Conservation (phyloP, 2,329 filamentous ascomycete species). For the Alternaria metachromatica region DNA sequence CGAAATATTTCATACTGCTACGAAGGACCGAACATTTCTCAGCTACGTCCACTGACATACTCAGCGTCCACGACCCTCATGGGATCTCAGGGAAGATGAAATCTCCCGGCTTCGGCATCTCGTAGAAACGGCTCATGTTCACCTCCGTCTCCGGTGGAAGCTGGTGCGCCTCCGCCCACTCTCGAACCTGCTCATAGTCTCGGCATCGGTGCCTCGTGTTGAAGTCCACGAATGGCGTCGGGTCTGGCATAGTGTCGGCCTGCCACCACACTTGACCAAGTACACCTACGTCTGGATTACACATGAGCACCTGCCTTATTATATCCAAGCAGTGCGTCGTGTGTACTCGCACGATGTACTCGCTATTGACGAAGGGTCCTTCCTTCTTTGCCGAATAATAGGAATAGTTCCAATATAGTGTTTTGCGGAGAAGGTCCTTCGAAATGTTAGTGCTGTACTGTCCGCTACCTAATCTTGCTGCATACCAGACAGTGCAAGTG, state of each 20-base stretch:
- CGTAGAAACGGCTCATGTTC: slow-evolving; percentile 52
- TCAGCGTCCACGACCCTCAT: slow-evolving; percentile 19
- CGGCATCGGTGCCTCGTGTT: slow-evolving; percentile 66
- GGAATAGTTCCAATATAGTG: slow-evolving; percentile 65
- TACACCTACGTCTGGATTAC: slow-evolving; percentile 65
- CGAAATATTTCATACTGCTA: background rate
- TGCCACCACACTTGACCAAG: slow-evolving; percentile 68
- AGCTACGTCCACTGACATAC: slow-evolving; percentile 12
- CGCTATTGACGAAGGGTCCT: slow-evolving; percentile 64
- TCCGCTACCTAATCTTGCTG: background rate
- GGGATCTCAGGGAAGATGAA: slow-evolving; percentile 38
- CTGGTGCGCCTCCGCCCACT: slow-evolving; percentile 64
- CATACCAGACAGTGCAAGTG: slow-evolving; percentile 65
- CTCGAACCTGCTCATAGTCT: slow-evolving; percentile 61
- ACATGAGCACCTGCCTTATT: slow-evolving; percentile 69
- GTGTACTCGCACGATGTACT: slow-evolving; percentile 62
- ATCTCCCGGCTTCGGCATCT: slow-evolving; percentile 48
- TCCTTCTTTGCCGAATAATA: slow-evolving; percentile 60
- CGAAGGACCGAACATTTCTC: slow-evolving; percentile 5
- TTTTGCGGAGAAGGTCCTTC: slow-evolving; percentile 66
- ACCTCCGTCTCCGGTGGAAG: slow-evolving; percentile 50
- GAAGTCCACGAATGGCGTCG: slow-evolving; percentile 66
- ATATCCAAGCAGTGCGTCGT: slow-evolving; percentile 67
- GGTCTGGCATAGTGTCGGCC: slow-evolving; percentile 47
- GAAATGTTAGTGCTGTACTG: slow-evolving; percentile 14